These are phyloP conservation scores for Phalaenopsis hybrid DNA, from an alignment of 116 monocot genomes.

Conservation along the genomic window DNA sequence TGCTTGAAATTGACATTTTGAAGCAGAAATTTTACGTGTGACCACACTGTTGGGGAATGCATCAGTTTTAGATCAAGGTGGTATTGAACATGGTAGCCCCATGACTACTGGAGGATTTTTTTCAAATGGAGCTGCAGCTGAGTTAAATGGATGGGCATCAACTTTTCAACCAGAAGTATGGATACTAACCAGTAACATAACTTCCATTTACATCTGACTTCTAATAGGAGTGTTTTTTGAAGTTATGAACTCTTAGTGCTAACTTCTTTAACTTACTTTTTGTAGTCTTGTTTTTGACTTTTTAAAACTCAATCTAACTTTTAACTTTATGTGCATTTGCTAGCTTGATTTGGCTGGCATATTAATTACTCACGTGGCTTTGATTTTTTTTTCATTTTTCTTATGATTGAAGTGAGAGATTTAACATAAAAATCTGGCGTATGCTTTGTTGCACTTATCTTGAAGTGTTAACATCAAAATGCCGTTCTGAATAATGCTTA, in stretches of 20 bases:
- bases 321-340: neutral
- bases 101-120: conserved; percentile 79
- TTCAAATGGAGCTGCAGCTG: conserved; percentile 80
- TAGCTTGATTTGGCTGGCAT: neutral
- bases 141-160: conserved; percentile 84
- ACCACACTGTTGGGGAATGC: conserved; percentile 95
- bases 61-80: conserved; percentile 84
- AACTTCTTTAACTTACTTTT: neutral
- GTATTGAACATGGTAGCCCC: conserved; percentile 93
- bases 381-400: neutral
- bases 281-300: neutral
- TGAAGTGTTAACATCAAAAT: neutral
- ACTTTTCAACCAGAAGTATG: conserved; percentile 96
- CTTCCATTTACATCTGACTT: conserved; percentile 57
- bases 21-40: conserved; percentile 99
- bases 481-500: neutral
- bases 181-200: conserved; percentile 95
- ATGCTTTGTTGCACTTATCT: neutral
- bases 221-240: conserved; percentile 10
- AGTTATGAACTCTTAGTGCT: neutral
- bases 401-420: neutral
- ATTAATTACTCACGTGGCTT: neutral
- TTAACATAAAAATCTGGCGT: neutral
- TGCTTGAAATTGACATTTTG: conserved; percentile 87
- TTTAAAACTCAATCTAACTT: neutral